Percentiles rank a stretch among this genome's conserved stretches.
These are phyloP conservation scores for Cladosporium austrohemisphaericum DNA, from an alignment of 2,329 filamentous ascomycete species.

Conservation along the genomic window DNA sequence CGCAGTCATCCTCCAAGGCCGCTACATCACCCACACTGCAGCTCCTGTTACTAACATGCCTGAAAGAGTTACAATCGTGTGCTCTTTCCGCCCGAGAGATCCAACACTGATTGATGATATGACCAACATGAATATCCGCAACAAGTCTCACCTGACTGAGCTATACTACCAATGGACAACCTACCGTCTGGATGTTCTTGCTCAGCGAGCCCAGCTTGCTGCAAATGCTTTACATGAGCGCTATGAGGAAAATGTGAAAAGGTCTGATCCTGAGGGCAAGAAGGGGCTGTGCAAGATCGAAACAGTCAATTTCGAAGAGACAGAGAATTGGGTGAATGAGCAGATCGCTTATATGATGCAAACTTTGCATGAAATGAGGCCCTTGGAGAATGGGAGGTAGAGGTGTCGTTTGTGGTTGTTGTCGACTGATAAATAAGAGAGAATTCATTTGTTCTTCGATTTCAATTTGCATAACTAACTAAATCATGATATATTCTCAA, in stretches of 20 bases:
- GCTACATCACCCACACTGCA: constrained; percentile 64
- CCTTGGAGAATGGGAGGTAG: neutral
- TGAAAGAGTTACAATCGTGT: constrained; percentile 64
- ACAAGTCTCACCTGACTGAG: constrained; percentile 54
- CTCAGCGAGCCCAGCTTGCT: constrained; percentile 54
- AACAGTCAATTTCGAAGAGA: neutral
- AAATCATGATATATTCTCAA: too few species aligned
- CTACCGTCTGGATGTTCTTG: constrained; percentile 61
- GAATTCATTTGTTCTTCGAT: too few species aligned
- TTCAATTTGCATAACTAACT: too few species aligned
- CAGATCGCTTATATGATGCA: neutral
- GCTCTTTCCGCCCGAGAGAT: constrained; percentile 59
- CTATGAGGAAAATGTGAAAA: neutral
- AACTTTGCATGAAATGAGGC: neutral
- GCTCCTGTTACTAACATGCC: constrained; percentile 55
- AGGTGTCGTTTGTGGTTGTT: too few species aligned
- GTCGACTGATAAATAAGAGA: too few species aligned
- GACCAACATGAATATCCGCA: constrained; percentile 57
- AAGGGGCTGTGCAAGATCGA: neutral
- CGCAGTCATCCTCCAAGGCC: constrained; percentile 62
- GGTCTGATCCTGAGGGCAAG: neutral
- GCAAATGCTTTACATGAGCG: too few species aligned
- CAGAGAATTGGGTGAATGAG: neutral
- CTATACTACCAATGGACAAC: constrained; percentile 60
- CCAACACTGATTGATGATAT: constrained; percentile 56